Evolutionary conservation across 768 basidiomycete species (phyloP).

Genomic region (Lactarius indigo): DNA sequence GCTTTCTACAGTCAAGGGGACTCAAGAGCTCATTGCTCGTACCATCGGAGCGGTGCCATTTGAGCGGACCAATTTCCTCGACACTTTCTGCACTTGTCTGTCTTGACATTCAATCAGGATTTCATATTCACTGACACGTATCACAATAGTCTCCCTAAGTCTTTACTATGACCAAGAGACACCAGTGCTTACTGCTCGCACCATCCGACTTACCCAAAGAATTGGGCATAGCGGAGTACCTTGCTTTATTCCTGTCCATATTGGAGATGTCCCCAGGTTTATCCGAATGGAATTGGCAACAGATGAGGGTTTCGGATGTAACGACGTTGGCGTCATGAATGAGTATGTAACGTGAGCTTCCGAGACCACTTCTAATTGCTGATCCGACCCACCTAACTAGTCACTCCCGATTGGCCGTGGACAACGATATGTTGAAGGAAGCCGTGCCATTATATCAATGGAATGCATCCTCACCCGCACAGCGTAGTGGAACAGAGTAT

Average conservation of each 20-base stretch:
- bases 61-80: background rate
- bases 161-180: background rate
- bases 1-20: background rate
- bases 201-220: slow-evolving; percentile 16
- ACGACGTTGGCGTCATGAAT: background rate
- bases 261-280: background rate
- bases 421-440: background rate
- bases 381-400: slow-evolving; percentile 3
- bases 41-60: background rate
- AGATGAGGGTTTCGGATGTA: background rate
- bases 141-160: background rate
- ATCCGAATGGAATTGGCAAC: background rate
- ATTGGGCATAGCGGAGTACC: background rate
- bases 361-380: background rate
- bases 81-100: slow-evolving; percentile 1
- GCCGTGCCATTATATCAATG: background rate
- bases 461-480: slow-evolving; percentile 4
- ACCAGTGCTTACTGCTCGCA: slow-evolving; percentile 6
- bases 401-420: slow-evolving; percentile 4
- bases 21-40: slow-evolving; percentile 6
- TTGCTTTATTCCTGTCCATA: background rate
- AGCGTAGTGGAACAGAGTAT: background rate
- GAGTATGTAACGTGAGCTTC: background rate
- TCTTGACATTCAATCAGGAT: background rate
- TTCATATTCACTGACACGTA: background rate